phyloP scores from a whole-genome alignment of 306 rosid species.

The Hippophae tibetana region DNA sequence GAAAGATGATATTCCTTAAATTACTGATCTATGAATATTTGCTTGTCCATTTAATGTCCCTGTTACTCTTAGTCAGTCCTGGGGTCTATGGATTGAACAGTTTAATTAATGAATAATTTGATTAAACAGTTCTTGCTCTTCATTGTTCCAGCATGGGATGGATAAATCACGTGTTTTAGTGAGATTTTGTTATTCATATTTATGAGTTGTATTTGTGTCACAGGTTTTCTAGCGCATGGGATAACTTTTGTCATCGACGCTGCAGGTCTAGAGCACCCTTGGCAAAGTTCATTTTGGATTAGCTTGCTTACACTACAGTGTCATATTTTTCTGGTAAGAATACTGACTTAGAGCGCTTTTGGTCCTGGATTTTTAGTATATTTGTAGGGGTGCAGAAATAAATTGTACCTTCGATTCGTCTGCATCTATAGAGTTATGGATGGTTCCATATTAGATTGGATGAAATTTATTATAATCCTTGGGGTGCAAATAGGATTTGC shows the following conservation, averaged over 20 bases:
- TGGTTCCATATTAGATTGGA: too few relatives aligned
- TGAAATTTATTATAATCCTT: too few relatives aligned
- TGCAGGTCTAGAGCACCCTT: too few relatives aligned
- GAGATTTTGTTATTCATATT: background rate
- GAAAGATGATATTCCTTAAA: conserved; percentile 22
- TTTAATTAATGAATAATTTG: conserved; percentile 23
- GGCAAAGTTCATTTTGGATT: too few relatives aligned
- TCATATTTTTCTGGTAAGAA: too few relatives aligned
- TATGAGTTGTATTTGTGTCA: background rate
- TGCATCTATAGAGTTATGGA: too few relatives aligned
- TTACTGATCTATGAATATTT: conserved; percentile 27
- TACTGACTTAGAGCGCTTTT: too few relatives aligned
- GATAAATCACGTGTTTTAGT: conserved; percentile 11
- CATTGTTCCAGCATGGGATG: conserved; percentile 16
- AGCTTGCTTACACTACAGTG: too few relatives aligned
- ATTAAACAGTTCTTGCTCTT: background rate
- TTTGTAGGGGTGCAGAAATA: too few relatives aligned
- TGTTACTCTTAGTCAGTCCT: conserved; percentile 20
- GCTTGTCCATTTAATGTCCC: conserved; percentile 26
- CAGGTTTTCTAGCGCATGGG: conserved; percentile 16
- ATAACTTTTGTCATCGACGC: conserved; percentile 13
- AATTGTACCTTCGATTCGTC: too few relatives aligned
- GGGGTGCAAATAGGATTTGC: too few relatives aligned
- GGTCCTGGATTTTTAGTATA: too few relatives aligned
- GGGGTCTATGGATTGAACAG: conserved; percentile 25